Conservation (phyloP, 495 filamentous ascomycete genomes). For the Immersiella caudata region DNA sequence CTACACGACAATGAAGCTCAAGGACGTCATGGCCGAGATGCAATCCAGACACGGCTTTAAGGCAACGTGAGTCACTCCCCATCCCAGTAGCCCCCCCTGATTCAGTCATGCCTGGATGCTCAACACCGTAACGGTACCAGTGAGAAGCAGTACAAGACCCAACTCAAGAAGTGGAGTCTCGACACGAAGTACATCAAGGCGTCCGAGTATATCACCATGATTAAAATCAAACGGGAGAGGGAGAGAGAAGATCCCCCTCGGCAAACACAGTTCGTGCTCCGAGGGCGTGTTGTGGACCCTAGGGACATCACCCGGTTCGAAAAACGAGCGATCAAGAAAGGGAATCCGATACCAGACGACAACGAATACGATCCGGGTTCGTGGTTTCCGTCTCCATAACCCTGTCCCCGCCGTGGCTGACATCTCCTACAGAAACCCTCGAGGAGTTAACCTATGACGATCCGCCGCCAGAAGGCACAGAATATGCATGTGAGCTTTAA, state of each 20-base stretch:
- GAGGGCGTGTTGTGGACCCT: slow-evolving; percentile 38
- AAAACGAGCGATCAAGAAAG: slow-evolving; percentile 39
- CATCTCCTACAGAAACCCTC: slow-evolving; percentile 24
- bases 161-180: slow-evolving; percentile 45
- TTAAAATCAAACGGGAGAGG: slow-evolving; percentile 36
- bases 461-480: slow-evolving; percentile 21
- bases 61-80: slow-evolving; percentile 36
- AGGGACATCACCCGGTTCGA: slow-evolving; percentile 43
- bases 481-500: slow-evolving; percentile 22
- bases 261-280: slow-evolving; percentile 37
- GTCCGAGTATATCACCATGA: slow-evolving; percentile 44
- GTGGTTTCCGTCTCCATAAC: background rate
- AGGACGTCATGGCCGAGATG: slow-evolving; percentile 43
- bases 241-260: slow-evolving; percentile 34
- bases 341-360: slow-evolving; percentile 29
- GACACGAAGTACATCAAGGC: slow-evolving; percentile 46
- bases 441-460: slow-evolving; percentile 36
- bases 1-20: slow-evolving; percentile 40
- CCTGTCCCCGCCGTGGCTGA: background rate
- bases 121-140: slow-evolving; percentile 3
- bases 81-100: background rate
- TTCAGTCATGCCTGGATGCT: background rate
- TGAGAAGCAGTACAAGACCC: slow-evolving; percentile 45
- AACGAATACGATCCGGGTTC: slow-evolving; percentile 1
- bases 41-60: slow-evolving; percentile 36